Evolutionary conservation across 2,329 filamentous ascomycete species (phyloP).

Genomic region (Metarhizium sp.): DNA sequence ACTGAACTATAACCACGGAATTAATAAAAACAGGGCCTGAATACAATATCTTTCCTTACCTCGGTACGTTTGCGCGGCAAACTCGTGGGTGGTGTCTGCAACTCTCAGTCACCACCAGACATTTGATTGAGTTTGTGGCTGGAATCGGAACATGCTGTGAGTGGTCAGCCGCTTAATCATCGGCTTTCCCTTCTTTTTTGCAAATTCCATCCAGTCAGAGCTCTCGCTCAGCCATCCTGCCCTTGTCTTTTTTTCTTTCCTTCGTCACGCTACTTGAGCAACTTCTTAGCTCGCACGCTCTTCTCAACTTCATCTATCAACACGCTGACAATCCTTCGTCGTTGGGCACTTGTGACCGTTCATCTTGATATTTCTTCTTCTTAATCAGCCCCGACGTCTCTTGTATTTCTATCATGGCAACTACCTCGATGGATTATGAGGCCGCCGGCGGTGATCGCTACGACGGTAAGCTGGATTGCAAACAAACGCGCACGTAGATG

Average conservation of each 20-base stretch:
- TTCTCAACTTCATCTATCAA: slow-evolving; percentile 8
- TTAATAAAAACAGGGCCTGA: too few species aligned
- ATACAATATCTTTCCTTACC: too few species aligned
- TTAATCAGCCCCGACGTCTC: neutral
- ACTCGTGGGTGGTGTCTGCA: too few species aligned
- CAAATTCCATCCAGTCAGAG: slow-evolving; percentile 1
- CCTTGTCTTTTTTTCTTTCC: slow-evolving; percentile 6
- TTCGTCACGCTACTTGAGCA: neutral
- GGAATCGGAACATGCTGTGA: neutral
- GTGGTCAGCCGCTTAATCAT: slow-evolving; percentile 7
- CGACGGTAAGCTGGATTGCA: slow-evolving; percentile 38
- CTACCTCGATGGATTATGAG: slow-evolving; percentile 62
- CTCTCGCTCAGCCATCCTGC: slow-evolving; percentile 1
- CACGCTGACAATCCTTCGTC: slow-evolving; percentile 1
- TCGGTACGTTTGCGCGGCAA: too few species aligned
- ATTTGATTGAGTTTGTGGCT: neutral
- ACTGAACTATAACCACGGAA: too few species aligned
- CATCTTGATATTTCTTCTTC: slow-evolving; percentile 4
- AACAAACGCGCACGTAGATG: neutral
- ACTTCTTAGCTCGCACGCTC: neutral
- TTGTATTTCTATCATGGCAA: slow-evolving; percentile 39
- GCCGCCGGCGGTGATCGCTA: slow-evolving; percentile 58
- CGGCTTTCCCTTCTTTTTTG: slow-evolving; percentile 3
- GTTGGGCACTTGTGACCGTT: slow-evolving; percentile 2
- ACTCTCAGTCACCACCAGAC: too few species aligned